phyloP scores from a whole-genome alignment of 305 asterid genomes.

The Fraxinus angustifolia region DNA sequence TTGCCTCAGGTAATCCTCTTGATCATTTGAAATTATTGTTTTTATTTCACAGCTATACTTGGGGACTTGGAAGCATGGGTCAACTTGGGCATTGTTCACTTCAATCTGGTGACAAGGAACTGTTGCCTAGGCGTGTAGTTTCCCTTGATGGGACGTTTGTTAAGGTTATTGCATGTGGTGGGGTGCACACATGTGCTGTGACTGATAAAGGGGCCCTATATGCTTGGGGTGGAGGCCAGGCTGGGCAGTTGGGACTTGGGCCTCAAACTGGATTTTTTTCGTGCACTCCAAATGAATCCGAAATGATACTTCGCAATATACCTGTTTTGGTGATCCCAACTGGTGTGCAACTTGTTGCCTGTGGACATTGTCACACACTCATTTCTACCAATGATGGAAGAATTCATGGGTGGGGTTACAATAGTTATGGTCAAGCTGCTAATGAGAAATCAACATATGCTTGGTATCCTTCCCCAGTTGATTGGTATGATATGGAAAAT shows the following conservation, averaged over 20 bases:
- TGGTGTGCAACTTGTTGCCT: slow-evolving; percentile 71
- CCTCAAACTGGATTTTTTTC: slow-evolving; percentile 71
- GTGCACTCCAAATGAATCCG: slow-evolving; percentile 53
- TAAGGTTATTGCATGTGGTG: slow-evolving; percentile 79
- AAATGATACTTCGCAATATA: slow-evolving; percentile 68
- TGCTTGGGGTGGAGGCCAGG: slow-evolving; percentile 96
- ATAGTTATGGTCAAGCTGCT: slow-evolving; percentile 96
- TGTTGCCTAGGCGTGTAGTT: slow-evolving; percentile 82
- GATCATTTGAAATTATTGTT: slow-evolving; percentile 4
- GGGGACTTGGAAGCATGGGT: slow-evolving; percentile 98
- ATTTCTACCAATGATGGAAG: slow-evolving; percentile 82
- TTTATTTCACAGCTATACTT: slow-evolving; percentile 63
- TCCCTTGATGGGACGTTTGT: slow-evolving; percentile 61
- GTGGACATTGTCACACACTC: slow-evolving; percentile 95
- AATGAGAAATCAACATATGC: slow-evolving; percentile 85
- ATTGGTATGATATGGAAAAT: slow-evolving; percentile 59
- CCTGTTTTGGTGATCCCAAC: slow-evolving; percentile 74
- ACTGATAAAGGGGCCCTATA: slow-evolving; percentile 80
- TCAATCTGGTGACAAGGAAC: slow-evolving; percentile 77
- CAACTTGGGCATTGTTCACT: slow-evolving; percentile 97
- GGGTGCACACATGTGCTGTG: slow-evolving; percentile 88
- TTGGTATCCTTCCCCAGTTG: slow-evolving; percentile 96
- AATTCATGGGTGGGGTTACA: slow-evolving; percentile 97
- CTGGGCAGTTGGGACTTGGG: slow-evolving; percentile 93
- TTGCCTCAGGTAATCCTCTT: background rate